A percentile compares a stretch with the other conserved stretches of the same genome.
Conservation (phyloP, 73 alveolate species). For the Paramecium bursaria region DNA sequence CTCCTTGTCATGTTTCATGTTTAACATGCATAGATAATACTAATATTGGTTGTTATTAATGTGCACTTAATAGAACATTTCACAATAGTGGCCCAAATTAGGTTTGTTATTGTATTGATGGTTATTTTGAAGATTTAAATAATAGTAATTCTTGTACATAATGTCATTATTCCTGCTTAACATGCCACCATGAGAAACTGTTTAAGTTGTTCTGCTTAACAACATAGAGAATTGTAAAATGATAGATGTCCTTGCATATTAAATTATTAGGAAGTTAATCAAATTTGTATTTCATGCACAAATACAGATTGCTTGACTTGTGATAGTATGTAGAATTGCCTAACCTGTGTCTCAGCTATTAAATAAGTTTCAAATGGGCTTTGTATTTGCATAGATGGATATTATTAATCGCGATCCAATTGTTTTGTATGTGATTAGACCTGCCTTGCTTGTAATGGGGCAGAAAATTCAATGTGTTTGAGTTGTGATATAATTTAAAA, state of each 20-base stretch:
- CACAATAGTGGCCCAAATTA: background rate
- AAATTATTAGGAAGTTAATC: no score
- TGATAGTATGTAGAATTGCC: no score
- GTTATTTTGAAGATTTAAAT: background rate
- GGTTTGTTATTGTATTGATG: background rate
- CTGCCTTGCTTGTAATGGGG: background rate
- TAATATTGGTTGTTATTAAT: no score
- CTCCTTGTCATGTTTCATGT: no score
- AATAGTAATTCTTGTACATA: no score
- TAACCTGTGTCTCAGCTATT: no score
- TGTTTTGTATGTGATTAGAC: background rate
- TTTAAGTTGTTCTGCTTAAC: background rate
- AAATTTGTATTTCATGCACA: no score
- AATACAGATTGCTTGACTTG: no score
- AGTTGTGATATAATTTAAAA: background rate
- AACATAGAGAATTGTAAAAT: background rate
- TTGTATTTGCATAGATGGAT: background rate
- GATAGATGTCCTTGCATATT: no score
- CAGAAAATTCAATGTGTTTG: background rate
- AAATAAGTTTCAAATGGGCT: no score
- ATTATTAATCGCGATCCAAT: background rate
- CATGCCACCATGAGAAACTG: background rate
- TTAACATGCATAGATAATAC: no score
- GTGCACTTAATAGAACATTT: no score
- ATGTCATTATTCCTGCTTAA: background rate